A percentile compares a stretch with the other conserved stretches of the same genome.
Conservation (phyloP, 345 rosid genomes). For the Anacardium occidentale region DNA sequence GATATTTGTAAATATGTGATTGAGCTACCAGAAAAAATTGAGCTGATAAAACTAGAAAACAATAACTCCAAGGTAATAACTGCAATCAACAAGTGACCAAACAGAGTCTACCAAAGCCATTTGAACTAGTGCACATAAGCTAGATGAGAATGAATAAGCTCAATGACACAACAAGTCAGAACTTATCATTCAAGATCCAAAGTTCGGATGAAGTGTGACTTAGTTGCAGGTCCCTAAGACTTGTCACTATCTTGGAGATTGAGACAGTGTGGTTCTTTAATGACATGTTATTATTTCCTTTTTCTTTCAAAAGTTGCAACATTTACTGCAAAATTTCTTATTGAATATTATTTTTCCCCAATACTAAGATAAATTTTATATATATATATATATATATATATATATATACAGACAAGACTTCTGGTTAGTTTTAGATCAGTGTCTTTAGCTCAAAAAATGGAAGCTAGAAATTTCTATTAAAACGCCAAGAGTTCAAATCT, state of each 20-base stretch:
- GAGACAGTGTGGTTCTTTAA: not conserved
- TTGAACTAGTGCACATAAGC: not conserved
- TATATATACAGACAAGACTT: not conserved
- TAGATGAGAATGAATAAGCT: not conserved
- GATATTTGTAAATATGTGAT: too few relatives aligned
- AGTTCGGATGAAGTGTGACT: not conserved
- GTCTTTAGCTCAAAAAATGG: not conserved
- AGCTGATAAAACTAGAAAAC: not conserved
- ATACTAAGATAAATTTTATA: not conserved
- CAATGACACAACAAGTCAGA: not conserved
- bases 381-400: too few relatives aligned
- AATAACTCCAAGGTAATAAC: not conserved
- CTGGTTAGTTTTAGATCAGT: not conserved
- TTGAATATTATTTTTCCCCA: not conserved
- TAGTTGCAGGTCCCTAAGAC: not conserved
- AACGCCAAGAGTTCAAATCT: constrained; percentile 1
- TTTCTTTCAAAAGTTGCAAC: not conserved
- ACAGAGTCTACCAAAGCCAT: not conserved
- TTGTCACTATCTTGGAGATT: not conserved
- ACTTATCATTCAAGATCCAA: not conserved
- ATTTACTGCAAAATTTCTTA: not conserved
- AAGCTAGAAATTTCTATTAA: not conserved
- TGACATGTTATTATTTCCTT: not conserved
- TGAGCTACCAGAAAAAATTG: too few relatives aligned
- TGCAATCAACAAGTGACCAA: not conserved